Conservation (phyloP, 805 yeast genomes). For the Wickerhamiella azyma region DNA sequence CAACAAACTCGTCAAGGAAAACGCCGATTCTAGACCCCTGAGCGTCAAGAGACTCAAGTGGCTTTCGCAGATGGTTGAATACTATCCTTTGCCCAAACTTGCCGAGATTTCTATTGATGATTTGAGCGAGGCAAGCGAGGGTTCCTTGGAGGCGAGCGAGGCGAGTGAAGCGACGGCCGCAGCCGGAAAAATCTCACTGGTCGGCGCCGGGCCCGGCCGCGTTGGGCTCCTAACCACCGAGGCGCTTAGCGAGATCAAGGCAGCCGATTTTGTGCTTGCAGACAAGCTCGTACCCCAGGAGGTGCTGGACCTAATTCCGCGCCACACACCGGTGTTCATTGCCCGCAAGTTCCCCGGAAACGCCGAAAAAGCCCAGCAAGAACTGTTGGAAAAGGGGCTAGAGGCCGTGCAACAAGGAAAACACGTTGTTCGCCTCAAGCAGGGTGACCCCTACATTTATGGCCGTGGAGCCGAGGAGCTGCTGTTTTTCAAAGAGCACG, state of each 20-base stretch:
- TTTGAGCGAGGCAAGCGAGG: slow-evolving; percentile 32
- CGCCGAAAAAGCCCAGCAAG: slow-evolving; percentile 86
- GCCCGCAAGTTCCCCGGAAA: slow-evolving; percentile 95
- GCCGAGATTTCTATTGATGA: slow-evolving; percentile 48
- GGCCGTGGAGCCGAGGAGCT: slow-evolving; percentile 96
- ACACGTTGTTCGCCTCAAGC: slow-evolving; percentile 78
- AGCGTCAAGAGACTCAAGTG: slow-evolving; percentile 53
- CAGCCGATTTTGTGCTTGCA: slow-evolving; percentile 75
- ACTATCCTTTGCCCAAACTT: slow-evolving; percentile 61
- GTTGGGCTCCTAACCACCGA: slow-evolving; percentile 70
- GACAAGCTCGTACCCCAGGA: slow-evolving; percentile 88
- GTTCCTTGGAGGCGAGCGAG: not conserved
- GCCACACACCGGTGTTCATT: slow-evolving; percentile 58
- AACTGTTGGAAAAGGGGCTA: slow-evolving; percentile 60
- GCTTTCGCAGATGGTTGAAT: slow-evolving; percentile 82
- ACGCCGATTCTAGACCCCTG: not conserved
- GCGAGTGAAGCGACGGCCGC: slow-evolving; percentile 10
- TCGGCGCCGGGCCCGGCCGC: slow-evolving; percentile 92
- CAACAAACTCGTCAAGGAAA: slow-evolving; percentile 38
- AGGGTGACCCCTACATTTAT: slow-evolving; percentile 92
- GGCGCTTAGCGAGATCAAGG: slow-evolving; percentile 64
- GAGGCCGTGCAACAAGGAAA: slow-evolving; percentile 49
- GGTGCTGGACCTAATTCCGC: slow-evolving; percentile 71
- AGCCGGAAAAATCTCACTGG: slow-evolving; percentile 55
- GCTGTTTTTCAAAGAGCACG: slow-evolving; percentile 50